Evolutionary conservation across 2,329 filamentous ascomycete genomes (phyloP).

Genomic region (Scedosporium minutisporum): DNA sequence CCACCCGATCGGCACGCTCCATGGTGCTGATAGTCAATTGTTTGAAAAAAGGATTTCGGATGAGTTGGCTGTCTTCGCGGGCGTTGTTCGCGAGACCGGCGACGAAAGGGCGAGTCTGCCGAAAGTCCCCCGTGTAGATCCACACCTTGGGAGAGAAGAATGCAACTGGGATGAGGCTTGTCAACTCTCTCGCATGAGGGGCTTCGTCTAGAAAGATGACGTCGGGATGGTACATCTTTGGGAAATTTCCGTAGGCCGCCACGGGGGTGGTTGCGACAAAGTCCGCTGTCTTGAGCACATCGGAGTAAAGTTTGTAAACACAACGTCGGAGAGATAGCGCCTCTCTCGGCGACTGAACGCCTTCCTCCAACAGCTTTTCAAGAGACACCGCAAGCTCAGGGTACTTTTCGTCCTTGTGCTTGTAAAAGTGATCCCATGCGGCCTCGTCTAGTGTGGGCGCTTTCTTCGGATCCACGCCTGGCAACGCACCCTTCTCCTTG

Average conservation of each 20-base stretch:
- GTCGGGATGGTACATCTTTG: slow-evolving; percentile 60
- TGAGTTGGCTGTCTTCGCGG: slow-evolving; percentile 5
- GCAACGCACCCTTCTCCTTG: slow-evolving; percentile 13
- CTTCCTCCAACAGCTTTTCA: slow-evolving; percentile 16
- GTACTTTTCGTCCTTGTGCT: slow-evolving; percentile 21
- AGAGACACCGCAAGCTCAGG: slow-evolving; percentile 26
- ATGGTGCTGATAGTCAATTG: slow-evolving; percentile 26
- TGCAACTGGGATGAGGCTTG: slow-evolving; percentile 33
- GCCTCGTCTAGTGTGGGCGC: slow-evolving; percentile 33
- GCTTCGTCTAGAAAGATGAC: slow-evolving; percentile 77
- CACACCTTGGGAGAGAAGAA: slow-evolving; percentile 31
- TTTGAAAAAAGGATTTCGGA: slow-evolving; percentile 21
- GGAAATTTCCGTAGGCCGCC: slow-evolving; percentile 26
- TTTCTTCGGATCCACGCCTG: background rate
- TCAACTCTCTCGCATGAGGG: slow-evolving; percentile 34
- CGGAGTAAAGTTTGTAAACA: slow-evolving; percentile 26
- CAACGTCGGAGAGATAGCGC: slow-evolving; percentile 20
- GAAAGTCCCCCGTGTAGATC: slow-evolving; percentile 36
- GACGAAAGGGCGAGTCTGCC: slow-evolving; percentile 33
- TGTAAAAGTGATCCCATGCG: slow-evolving; percentile 29
- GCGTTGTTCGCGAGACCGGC: slow-evolving; percentile 13
- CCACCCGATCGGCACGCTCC: slow-evolving; percentile 24
- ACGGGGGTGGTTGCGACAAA: slow-evolving; percentile 38
- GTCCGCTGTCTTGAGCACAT: slow-evolving; percentile 27
- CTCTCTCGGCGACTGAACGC: slow-evolving; percentile 11